Percentiles rank a stretch among this genome's conserved stretches.
Conservation (phyloP, 305 asterid genomes). For the Withania somnifera region DNA sequence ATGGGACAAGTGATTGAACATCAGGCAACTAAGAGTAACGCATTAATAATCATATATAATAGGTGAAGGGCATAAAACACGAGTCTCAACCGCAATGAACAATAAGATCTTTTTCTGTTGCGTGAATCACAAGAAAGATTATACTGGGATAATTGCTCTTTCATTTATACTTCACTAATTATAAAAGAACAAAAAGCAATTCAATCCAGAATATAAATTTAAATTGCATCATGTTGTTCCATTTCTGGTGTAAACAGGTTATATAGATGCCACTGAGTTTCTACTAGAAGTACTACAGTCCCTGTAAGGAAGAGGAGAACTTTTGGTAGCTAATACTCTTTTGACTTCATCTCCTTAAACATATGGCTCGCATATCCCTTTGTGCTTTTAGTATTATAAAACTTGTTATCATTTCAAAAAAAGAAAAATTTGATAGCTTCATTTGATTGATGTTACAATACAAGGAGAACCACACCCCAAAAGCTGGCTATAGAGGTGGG, state of each 20-base stretch:
- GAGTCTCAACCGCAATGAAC: not conserved
- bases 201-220: not conserved
- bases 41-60: not conserved
- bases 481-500: no score
- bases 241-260: not conserved
- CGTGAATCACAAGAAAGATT: not conserved
- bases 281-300: not conserved
- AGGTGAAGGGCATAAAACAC: not conserved
- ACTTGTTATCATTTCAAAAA: no score
- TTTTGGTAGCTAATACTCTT: not conserved
- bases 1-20: not conserved
- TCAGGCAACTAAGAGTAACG: not conserved
- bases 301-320: not conserved
- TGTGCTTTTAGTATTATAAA: no score
- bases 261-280: not conserved
- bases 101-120: not conserved
- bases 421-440: no score
- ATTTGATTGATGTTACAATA: no score
- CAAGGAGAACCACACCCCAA: no score
- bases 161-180: no score
- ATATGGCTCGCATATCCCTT: not conserved
- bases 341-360: not conserved
- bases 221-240: not conserved
- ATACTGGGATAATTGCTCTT: no score
- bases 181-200: no score